Evolutionary conservation across 1,284 basidiomycete genomes (phyloP).

Genomic region (Trichosporon sp.): DNA sequence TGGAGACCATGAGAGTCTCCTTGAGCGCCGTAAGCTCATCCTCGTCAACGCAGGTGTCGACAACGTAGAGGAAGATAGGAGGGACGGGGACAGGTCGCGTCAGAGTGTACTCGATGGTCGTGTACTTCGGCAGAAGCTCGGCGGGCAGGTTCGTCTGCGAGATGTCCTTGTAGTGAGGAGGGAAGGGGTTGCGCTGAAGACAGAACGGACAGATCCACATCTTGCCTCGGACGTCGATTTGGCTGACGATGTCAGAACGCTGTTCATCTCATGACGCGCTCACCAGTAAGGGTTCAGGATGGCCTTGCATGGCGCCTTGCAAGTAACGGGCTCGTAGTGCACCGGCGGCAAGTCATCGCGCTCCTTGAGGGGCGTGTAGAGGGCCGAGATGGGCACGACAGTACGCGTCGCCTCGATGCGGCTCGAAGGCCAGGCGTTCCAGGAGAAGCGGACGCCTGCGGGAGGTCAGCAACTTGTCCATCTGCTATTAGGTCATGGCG

Average conservation of each 20-base stretch:
- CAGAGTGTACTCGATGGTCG: slow-evolving; percentile 98
- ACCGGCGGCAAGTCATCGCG: slow-evolving; percentile 94
- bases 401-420: slow-evolving; percentile 96
- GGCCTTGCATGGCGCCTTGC: slow-evolving; percentile 94
- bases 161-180: slow-evolving; percentile 98
- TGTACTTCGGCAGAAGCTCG: slow-evolving; percentile 95
- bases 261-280: slow-evolving; percentile 29
- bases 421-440: slow-evolving; percentile 98
- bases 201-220: slow-evolving; percentile 99
- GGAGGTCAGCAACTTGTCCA: neutral
- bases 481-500: neutral
- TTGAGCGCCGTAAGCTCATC: slow-evolving; percentile 92
- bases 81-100: slow-evolving; percentile 85
- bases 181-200: slow-evolving; percentile 92
- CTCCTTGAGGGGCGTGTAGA: slow-evolving; percentile 96
- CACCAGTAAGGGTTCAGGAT: slow-evolving; percentile 97
- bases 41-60: slow-evolving; percentile 95
- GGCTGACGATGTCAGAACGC: slow-evolving; percentile 55
- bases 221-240: slow-evolving; percentile 97
- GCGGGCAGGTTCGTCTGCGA: slow-evolving; percentile 94
- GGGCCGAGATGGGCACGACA: slow-evolving; percentile 92
- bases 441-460: slow-evolving; percentile 81
- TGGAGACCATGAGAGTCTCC: slow-evolving; percentile 86
- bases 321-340: slow-evolving; percentile 95
- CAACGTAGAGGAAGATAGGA: slow-evolving; percentile 93